A percentile compares a stretch with the other conserved stretches of the same genome.
Evolutionary conservation across 139 green algal genomes (phyloP).

Genomic region (Tetradesmus lagerheimii): DNA sequence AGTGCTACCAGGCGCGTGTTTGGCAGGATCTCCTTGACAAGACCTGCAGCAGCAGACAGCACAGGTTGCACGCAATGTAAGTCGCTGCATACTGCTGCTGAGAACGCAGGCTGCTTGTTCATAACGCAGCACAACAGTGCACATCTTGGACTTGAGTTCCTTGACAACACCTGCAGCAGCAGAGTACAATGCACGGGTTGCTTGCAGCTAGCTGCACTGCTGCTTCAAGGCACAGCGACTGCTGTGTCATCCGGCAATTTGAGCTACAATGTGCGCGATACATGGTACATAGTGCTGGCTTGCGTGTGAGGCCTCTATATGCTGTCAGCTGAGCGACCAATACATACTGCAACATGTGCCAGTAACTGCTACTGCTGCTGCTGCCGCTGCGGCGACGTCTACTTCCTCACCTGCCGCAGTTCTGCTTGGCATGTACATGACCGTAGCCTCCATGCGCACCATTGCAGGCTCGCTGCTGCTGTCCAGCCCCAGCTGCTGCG

Average conservation of each 20-base stretch:
- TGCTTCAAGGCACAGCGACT: too few relatives aligned
- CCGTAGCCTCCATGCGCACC: slow-evolving; percentile 25
- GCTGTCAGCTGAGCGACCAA: background rate
- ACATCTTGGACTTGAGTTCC: too few relatives aligned
- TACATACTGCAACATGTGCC: background rate
- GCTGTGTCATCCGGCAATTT: too few relatives aligned
- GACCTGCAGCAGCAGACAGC: background rate
- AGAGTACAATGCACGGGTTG: background rate
- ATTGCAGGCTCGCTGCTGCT: background rate
- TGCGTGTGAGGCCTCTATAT: too few relatives aligned
- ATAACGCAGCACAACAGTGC: too few relatives aligned
- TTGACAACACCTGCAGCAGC: background rate
- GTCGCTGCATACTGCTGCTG: too few relatives aligned
- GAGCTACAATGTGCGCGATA: too few relatives aligned
- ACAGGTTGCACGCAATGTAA: too few relatives aligned
- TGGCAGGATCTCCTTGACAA: background rate
- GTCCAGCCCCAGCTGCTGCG: background rate
- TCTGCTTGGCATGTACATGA: background rate
- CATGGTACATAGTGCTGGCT: too few relatives aligned
- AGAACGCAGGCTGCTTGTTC: too few relatives aligned
- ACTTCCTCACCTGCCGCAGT: background rate
- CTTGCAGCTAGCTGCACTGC: background rate
- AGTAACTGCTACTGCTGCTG: background rate
- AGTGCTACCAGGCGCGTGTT: background rate
- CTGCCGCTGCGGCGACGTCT: background rate